These are phyloP conservation scores for Clonostachys rosea DNA, from an alignment of 2,329 filamentous ascomycete species.

Conservation along the genomic window DNA sequence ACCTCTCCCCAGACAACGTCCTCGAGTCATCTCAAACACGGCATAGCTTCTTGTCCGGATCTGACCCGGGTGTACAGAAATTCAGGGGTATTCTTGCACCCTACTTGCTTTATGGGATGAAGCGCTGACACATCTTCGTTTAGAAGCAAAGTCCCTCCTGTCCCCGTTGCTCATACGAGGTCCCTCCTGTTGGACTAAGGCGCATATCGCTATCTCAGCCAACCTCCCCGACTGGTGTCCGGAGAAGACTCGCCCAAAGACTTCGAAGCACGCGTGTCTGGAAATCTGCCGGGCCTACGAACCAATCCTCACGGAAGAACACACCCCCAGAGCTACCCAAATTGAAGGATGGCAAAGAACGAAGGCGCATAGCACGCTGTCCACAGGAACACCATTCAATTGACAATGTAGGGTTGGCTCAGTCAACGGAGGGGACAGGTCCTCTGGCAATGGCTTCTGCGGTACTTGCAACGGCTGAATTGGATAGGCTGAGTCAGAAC, in stretches of 20 bases:
- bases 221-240: conserved; percentile 12
- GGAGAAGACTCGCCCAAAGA: conserved; percentile 12
- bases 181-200: too few relatives aligned
- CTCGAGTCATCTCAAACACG: background rate
- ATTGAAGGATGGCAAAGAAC: conserved; percentile 14
- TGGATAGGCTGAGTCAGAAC: conserved; percentile 21
- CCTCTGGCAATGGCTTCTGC: conserved; percentile 17
- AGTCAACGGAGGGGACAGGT: conserved; percentile 10
- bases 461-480: conserved; percentile 18
- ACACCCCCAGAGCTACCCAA: background rate
- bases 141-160: too few relatives aligned
- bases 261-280: conserved; percentile 15
- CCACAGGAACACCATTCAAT: conserved; percentile 13
- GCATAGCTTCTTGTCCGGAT: background rate
- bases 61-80: background rate
- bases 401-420: conserved; percentile 1
- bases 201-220: conserved; percentile 12
- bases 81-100: background rate
- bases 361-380: conserved; percentile 20
- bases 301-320: background rate
- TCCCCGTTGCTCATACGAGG: too few relatives aligned
- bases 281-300: conserved; percentile 11
- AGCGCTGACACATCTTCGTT: too few relatives aligned
- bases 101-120: too few relatives aligned
- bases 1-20: background rate